phyloP scores from a whole-genome alignment of 768 basidiomycete species.

The Leccinum uliginosum region DNA sequence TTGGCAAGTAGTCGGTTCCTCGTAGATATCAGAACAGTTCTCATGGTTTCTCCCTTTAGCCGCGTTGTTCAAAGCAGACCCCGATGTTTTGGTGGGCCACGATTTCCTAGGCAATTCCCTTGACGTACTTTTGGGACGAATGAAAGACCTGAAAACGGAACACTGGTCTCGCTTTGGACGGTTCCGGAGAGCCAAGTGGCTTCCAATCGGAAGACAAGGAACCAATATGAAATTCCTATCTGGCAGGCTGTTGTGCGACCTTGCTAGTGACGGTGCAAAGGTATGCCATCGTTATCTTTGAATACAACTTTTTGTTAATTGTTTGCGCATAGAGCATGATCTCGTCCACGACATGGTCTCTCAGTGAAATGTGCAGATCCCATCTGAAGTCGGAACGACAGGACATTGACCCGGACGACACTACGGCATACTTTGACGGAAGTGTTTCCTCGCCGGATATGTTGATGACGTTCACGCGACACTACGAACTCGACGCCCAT shows the following conservation, averaged over 20 bases:
- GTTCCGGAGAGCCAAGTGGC: constrained; percentile 82
- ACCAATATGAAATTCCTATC: constrained; percentile 79
- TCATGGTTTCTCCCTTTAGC: constrained; percentile 35
- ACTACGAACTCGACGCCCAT: constrained; percentile 94
- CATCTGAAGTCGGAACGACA: constrained; percentile 83
- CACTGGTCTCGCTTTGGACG: constrained; percentile 94
- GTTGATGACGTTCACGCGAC: constrained; percentile 83
- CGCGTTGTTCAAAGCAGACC: constrained; percentile 80
- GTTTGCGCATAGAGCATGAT: constrained; percentile 75
- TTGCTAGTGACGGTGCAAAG: constrained; percentile 93
- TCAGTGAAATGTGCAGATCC: constrained; percentile 94
- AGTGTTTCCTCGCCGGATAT: constrained; percentile 69
- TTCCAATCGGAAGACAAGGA: constrained; percentile 74
- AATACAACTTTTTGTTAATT: not conserved
- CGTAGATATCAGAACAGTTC: not conserved
- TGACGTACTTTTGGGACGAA: constrained; percentile 86
- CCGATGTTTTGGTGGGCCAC: constrained; percentile 92
- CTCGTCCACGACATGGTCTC: constrained; percentile 94
- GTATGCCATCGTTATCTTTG: constrained; percentile 38
- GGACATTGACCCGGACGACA: constrained; percentile 96
- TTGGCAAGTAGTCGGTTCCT: constrained; percentile 46
- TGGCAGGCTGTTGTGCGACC: constrained; percentile 86
- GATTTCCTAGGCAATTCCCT: constrained; percentile 88
- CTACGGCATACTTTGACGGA: constrained; percentile 84
- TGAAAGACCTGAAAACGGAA: constrained; percentile 86